These are phyloP conservation scores for Populus hybrid DNA, from an alignment of 441 rosid species.

Conservation along the genomic window DNA sequence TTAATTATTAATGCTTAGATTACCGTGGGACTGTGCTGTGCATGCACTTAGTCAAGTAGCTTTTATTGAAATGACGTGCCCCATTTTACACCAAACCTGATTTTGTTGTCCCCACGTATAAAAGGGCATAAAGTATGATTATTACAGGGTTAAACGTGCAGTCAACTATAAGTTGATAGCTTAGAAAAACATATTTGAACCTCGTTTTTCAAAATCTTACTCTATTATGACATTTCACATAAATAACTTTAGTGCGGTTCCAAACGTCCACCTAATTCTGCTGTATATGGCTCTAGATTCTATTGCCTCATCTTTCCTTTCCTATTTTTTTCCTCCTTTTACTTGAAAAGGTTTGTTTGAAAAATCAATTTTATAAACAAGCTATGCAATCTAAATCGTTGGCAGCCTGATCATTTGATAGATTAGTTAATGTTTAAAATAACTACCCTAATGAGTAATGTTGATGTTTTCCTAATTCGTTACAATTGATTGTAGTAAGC, in stretches of 20 bases:
- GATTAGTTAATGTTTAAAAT: background rate
- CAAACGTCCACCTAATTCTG: background rate
- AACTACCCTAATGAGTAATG: background rate
- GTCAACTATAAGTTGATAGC: background rate
- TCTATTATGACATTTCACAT: background rate
- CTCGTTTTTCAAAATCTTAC: background rate
- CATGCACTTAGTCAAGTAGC: slow-evolving; percentile 19
- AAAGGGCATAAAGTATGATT: background rate
- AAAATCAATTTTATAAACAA: background rate
- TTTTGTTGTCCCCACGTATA: slow-evolving; percentile 21
- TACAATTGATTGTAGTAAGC: too few species aligned
- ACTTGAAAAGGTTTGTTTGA: background rate
- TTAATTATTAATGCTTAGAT: background rate
- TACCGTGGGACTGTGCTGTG: slow-evolving; percentile 9
- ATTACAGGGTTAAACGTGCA: too few species aligned
- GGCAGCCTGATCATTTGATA: slow-evolving; percentile 2
- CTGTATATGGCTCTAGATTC: background rate
- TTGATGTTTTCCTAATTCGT: slow-evolving; percentile 3
- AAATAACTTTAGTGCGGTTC: background rate
- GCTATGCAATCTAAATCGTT: background rate
- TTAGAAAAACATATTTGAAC: background rate
- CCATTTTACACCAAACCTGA: slow-evolving; percentile 13
- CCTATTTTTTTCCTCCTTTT: background rate
- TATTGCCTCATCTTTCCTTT: background rate
- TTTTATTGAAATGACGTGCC: slow-evolving; percentile 6